Percentiles rank a stretch among this genome's conserved stretches.
Conservation (phyloP, 768 basidiomycete species). For the Collybia nuda region DNA sequence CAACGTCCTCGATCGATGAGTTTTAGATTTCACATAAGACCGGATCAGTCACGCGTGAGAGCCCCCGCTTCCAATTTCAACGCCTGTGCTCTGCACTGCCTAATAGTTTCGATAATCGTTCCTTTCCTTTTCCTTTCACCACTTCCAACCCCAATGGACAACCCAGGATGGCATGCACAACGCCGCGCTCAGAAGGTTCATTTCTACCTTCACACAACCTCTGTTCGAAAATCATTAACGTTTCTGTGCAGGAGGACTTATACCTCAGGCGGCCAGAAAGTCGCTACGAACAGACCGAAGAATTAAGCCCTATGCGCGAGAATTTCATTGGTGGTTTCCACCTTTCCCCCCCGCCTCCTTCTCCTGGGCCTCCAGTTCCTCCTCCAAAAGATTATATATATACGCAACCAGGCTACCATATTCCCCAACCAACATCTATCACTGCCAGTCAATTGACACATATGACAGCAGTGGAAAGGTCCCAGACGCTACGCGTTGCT, state of each 20-base stretch:
- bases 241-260: conserved; percentile 26
- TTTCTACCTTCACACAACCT: conserved; percentile 3
- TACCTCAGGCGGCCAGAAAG: conserved; percentile 41
- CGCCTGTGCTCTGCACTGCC: background rate
- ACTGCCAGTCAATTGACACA: conserved; percentile 42
- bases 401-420: conserved; percentile 12
- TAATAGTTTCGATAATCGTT: conserved; percentile 3
- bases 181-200: conserved; percentile 59
- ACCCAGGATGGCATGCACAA: conserved; percentile 73
- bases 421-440: conserved; percentile 26
- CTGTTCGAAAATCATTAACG: conserved; percentile 3
- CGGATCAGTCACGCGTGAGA: conserved; percentile 9
- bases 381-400: conserved; percentile 47
- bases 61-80: background rate
- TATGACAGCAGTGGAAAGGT: conserved; percentile 64
- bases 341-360: conserved; percentile 26
- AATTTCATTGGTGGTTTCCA: conserved; percentile 59
- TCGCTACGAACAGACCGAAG: conserved; percentile 52
- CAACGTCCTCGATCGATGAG: conserved; percentile 3
- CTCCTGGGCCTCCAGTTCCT: conserved; percentile 45
- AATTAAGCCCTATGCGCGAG: conserved; percentile 62
- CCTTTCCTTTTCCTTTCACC: background rate
- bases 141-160: conserved; percentile 56
- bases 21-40: background rate
- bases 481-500: conserved; percentile 53